phyloP scores from a whole-genome alignment of 1,284 basidiomycete genomes.

The Acaromyces ingoldii region DNA sequence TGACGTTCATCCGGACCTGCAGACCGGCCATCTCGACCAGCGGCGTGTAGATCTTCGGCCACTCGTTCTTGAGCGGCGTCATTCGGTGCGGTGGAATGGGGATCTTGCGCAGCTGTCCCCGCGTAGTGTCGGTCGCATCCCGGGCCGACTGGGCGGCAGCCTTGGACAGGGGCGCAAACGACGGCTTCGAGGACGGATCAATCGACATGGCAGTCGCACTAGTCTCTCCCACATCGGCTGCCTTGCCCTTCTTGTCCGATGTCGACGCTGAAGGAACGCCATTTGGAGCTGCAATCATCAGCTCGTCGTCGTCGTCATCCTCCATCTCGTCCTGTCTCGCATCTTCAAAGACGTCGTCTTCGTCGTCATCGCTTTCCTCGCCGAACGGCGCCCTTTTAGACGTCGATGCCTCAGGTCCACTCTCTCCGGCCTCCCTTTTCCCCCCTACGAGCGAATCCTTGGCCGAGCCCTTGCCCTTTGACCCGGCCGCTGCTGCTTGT shows the following conservation, averaged over 20 bases:
- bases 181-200: constrained; percentile 5
- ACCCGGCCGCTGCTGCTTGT: no score
- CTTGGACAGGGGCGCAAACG: constrained; percentile 9
- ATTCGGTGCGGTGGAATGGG: constrained; percentile 93
- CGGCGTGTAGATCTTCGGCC: constrained; percentile 94
- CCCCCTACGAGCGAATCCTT: no score
- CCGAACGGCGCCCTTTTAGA: constrained; percentile 15
- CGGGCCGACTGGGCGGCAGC: constrained; percentile 3
- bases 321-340: background rate
- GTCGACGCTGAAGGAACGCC: no score
- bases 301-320: constrained; percentile 10
- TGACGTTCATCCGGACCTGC: constrained; percentile 94
- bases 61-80: constrained; percentile 94
- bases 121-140: background rate
- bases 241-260: constrained; percentile 1
- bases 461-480: no score
- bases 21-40: constrained; percentile 88
- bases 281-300: constrained; percentile 14
- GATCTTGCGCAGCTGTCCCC: constrained; percentile 55
- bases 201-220: constrained; percentile 7
- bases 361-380: constrained; percentile 8
- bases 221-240: no score
- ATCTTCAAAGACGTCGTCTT: constrained; percentile 4
- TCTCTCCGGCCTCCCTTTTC: no score
- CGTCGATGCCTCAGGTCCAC: no score